Base-by-base conservation (phyloP, 2,329 filamentous ascomycete species). In the Xylaria sp. region DNA sequence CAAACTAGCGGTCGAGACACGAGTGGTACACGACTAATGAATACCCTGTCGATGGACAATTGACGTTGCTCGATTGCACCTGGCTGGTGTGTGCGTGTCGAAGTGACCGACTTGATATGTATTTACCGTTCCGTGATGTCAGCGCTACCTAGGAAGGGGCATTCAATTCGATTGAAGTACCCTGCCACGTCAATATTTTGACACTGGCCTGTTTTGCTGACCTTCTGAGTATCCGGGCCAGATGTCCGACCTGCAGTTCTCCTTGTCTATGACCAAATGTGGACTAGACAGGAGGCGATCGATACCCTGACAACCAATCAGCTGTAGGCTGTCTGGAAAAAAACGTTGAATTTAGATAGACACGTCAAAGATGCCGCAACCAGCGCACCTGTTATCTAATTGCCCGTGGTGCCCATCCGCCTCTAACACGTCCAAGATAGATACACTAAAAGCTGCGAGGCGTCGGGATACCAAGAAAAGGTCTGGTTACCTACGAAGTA, bases 351-450 rank as follows among this genome's bases (percentile, higher is more conserved):
- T 57, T 52, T 34, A 56, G 41, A 45, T 63, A 62, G 57, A 69
- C 70, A 72, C 64, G 70, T 71, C 66, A 70, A 72, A 62, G 46
- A 55, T 52, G 58, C 59, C 48, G 58, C 43, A 68, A 72, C 70
- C 72, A 74, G 66, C 72, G 53, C 72, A 74, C 71, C 70, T 59
- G 52, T 66, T 64, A 55, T 65, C 68, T 69, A 63, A 69, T 67
- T 68, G 68, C 70, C 56, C 66, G 66, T 70, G 66, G 70, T 67
- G 67, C 67, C 63, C 66, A 72, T 70, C 69, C 72, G 67, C 60
- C 59, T 69, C 60, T 56, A 65, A 70, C 68, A 66, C 66, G 73
- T 34, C 63, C 53, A 67, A 66, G 58, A 71, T 71, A 66, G 55
- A 70, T 71, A 65, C 68, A 66, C 45, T 67, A 28, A n/a, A 34